Percentiles rank a stretch among this genome's conserved stretches.
Conservation (phyloP, 2,329 filamentous ascomycete genomes). For the Penicillium sp. region DNA sequence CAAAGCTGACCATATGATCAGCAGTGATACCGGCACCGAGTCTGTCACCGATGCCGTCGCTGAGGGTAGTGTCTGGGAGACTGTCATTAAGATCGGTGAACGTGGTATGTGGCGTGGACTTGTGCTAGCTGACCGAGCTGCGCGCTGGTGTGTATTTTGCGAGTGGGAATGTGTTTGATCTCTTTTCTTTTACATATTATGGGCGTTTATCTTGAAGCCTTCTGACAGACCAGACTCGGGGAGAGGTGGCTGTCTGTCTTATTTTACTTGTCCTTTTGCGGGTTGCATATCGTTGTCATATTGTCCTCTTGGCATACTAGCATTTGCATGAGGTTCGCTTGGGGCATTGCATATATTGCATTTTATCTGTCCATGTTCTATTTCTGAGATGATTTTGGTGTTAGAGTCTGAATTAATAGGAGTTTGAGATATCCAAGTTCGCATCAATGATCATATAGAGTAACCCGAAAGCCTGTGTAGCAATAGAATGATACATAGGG, state of each 20-base stretch:
- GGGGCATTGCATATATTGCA: slow-evolving; percentile 20
- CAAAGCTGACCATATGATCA: slow-evolving; percentile 41
- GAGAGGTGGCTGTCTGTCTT: background rate
- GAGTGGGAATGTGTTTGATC: slow-evolving; percentile 55
- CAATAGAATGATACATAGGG: background rate
- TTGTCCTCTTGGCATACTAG: slow-evolving; percentile 14
- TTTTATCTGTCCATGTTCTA: slow-evolving; percentile 5
- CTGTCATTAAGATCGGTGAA: slow-evolving; percentile 59
- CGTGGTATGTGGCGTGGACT: slow-evolving; percentile 55
- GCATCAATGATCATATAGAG: background rate
- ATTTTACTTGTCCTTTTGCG: slow-evolving; percentile 1
- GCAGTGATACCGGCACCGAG: slow-evolving; percentile 25
- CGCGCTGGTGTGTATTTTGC: slow-evolving; percentile 61
- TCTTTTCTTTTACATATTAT: background rate
- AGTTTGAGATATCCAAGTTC: background rate
- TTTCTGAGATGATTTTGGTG: slow-evolving; percentile 6
- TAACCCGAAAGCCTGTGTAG: background rate
- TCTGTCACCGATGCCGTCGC: slow-evolving; percentile 31
- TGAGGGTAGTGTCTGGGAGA: slow-evolving; percentile 56
- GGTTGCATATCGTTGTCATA: slow-evolving; percentile 6
- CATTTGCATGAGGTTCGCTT: slow-evolving; percentile 22
- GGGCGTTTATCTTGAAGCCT: slow-evolving; percentile 1
- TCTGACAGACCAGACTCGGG: background rate
- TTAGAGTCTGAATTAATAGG: slow-evolving; percentile 8
- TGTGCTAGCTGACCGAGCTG: slow-evolving; percentile 56